Evolutionary conservation across 768 basidiomycete genomes (phyloP).

Genomic region (Psilocybe tampanensis): DNA sequence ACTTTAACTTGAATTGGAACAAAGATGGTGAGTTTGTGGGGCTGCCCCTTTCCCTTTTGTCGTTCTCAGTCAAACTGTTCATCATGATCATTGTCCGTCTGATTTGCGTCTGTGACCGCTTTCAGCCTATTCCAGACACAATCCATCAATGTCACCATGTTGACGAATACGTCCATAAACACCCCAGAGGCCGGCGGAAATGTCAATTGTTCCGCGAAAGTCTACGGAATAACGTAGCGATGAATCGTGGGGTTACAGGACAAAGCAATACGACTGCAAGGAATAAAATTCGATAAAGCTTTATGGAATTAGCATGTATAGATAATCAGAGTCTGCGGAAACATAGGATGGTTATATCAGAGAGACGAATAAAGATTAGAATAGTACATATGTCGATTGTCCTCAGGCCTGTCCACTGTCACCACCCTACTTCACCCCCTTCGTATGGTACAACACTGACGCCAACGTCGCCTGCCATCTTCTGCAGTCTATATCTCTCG

Average conservation of each 20-base stretch:
- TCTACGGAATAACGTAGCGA: conserved; percentile 43
- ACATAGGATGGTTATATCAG: conserved; percentile 1
- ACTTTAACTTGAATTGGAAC: conserved; percentile 1
- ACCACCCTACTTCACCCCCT: conserved; percentile 75
- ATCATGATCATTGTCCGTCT: not conserved
- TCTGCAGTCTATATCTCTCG: conserved; percentile 75
- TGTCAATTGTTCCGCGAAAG: conserved; percentile 12
- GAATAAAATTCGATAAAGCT: conserved; percentile 8
- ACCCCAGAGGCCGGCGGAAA: not conserved
- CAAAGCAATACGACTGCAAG: not conserved
- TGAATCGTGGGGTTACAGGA: conserved; percentile 34
- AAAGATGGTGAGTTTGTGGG: not conserved
- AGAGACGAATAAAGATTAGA: conserved; percentile 3
- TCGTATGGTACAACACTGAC: conserved; percentile 63
- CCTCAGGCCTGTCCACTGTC: conserved; percentile 19
- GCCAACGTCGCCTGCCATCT: conserved; percentile 57
- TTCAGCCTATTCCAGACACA: not conserved
- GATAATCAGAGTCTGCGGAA: not conserved
- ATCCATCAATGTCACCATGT: not conserved
- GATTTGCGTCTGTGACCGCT: not conserved
- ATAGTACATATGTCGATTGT: not conserved
- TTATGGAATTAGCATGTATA: not conserved
- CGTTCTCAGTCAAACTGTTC: not conserved
- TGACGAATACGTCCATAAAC: not conserved
- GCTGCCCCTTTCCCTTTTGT: not conserved